Evolutionary conservation across 257 asterid genomes (phyloP), one percentile per base, ranked within the genome.

Genomic region (Capsicum baccatum): DNA sequence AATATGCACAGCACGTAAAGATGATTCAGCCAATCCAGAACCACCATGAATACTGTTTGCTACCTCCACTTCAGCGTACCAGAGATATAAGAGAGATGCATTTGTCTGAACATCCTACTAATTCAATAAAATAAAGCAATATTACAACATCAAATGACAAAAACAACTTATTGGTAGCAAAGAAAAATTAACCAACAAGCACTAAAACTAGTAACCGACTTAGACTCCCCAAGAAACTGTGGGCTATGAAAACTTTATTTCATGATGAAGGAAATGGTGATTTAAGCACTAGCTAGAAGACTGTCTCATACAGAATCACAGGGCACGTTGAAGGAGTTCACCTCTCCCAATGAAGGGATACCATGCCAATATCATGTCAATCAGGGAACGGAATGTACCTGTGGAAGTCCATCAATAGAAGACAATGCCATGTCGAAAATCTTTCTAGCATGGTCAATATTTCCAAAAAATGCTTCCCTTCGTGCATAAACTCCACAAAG

Each of bases 401-500:
- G 83, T 62, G 98, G 94, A 88, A 92, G 97, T 83, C 96, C 99
- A 79, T 93, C 97, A 56, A 91, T 85, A 71, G 98, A 97, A 73
- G 89, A 90, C 88, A 97, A 88, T 83, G 98, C 98, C 98, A 95
- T 94, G 94, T 95, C 99, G 83, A 97, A 97, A 84, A 97, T 92
- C 89, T 92, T 97, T 82, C 99, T 90, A 50, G 99, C 93, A 87
- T 90, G 94, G 80, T 94, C 97, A 84, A 95, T 91, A 89, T 94
- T 97, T 79, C 97, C 97, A 62, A 87, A 94, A 58, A 85, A 84
- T 9, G 99, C 98, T 89, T 95, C 99, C 87, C 99, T 90, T 85
- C 88, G 94, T 21, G 98, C 98, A 88, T 97, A 97, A 86, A 92
- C 96, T 80, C 99, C 99, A 88, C 99, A 97, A 37, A 97, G 94